Percentiles rank a stretch among this genome's conserved stretches.
These are phyloP conservation scores for Ceratobasidium sp. DNA, from an alignment of 1,284 basidiomycete genomes.

Conservation along the genomic window DNA sequence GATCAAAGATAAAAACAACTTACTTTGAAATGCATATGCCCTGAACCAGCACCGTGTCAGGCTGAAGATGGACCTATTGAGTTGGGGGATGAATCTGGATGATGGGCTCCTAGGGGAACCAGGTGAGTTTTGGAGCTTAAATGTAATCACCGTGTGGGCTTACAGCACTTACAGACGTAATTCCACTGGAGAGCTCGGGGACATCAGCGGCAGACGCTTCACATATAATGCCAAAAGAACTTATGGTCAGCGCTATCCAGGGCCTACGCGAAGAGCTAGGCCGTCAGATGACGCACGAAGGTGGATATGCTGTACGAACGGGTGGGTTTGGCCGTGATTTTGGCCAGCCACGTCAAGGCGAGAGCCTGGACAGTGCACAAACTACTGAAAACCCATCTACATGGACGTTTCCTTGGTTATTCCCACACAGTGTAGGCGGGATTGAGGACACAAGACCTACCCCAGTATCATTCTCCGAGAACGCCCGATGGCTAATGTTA, in stretches of 20 bases:
- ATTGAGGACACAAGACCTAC: slow-evolving; percentile 49
- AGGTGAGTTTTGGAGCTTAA: too few relatives aligned
- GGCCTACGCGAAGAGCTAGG: neutral
- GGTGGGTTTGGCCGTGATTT: slow-evolving; percentile 21
- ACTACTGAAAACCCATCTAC: slow-evolving; percentile 26
- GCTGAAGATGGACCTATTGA: neutral
- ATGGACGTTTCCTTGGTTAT: slow-evolving; percentile 53
- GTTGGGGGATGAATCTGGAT: too few relatives aligned
- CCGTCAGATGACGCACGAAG: neutral
- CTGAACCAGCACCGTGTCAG: too few relatives aligned
- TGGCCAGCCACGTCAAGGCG: neutral
- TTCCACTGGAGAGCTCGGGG: slow-evolving; percentile 4
- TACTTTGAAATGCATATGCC: too few relatives aligned
- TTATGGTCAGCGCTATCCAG: slow-evolving; percentile 17
- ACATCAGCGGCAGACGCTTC: neutral
- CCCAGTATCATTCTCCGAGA: slow-evolving; percentile 50
- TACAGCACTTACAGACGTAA: neutral
- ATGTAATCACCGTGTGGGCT: too few relatives aligned
- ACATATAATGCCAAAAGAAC: slow-evolving; percentile 2
- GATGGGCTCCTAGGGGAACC: too few relatives aligned
- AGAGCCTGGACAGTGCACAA: neutral
- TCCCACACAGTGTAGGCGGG: slow-evolving; percentile 56
- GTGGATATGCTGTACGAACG: slow-evolving; percentile 42
- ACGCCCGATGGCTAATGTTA: slow-evolving; percentile 53
- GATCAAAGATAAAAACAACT: too few relatives aligned